Evolutionary conservation across 441 rosid genomes (phyloP), one percentile per base, ranked within the genome.

Genomic region (Macaranga tanarius): DNA sequence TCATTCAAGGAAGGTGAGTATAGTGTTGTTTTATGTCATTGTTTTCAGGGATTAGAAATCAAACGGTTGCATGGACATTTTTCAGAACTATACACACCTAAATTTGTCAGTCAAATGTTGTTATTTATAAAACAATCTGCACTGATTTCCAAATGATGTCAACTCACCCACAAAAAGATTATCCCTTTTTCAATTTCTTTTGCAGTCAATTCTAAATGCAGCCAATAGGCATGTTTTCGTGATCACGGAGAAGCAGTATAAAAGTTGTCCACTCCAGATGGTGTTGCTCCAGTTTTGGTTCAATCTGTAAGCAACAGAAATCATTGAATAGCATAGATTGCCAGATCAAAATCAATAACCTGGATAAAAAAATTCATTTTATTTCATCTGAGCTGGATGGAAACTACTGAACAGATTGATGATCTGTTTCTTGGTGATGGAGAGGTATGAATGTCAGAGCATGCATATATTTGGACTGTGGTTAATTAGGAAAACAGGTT

Each of bases 341-440:
- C 54, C 2, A 26, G n/a, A 70, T 62, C 62, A 38, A 71, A 48
- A 63, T 28, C 3, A 7, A 60, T 74, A 50, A 15, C 34, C 22
- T 20, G 26, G 66, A 17, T 72, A 62, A 51, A 40, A 15, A 34
- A 69, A 68, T 55, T 65, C 42, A 7, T 52, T 71, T 47, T 1
- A 10, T 75, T 82, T 75, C 88, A 92, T 96, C 86, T 89, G 23
- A 88, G 86, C 51, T 90, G 95, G 97, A 81, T 89, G 85, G 87
- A 89, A 44, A 78, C 79, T 70, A 96, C 95, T 25, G 96, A 92
- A 84, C 86, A 88, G 86, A 87, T 92, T 56, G 96, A 92, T 75
- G 97, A 92, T 76, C 65, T 92, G 58, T 92, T 86, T 79, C 19
- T 90, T 74, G 97, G 97, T 15, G 90, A 90, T 72, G 93, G 95